Conservation (phyloP, 345 rosid genomes). For the Atalantia buxifolia region DNA sequence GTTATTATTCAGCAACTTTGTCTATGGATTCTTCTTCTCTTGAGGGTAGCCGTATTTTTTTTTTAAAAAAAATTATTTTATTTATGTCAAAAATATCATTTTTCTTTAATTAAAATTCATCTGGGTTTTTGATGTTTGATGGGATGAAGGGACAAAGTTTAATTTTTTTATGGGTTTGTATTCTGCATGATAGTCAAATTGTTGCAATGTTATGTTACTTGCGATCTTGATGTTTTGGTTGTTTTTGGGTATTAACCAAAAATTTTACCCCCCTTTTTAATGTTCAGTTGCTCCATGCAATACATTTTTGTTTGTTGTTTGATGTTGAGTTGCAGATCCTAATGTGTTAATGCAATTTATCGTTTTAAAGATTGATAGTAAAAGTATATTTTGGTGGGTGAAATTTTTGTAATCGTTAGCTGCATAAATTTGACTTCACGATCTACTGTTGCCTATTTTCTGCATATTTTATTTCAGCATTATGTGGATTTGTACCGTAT, state of each 20-base stretch:
- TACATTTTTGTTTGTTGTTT: neutral
- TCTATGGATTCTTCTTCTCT: slow-evolving; percentile 36
- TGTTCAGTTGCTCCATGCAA: neutral
- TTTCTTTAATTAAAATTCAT: neutral
- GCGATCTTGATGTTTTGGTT: slow-evolving; percentile 7
- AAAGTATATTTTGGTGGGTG: slow-evolving; percentile 12
- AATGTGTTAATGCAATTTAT: slow-evolving; percentile 1
- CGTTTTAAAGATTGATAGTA: neutral
- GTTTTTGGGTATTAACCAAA: neutral
- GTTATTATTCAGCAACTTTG: slow-evolving; percentile 11
- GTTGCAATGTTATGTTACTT: neutral
- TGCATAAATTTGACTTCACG: slow-evolving; percentile 15
- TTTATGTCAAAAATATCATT: neutral
- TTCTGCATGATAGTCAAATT: neutral
- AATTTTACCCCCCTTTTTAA: neutral
- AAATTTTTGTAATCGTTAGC: slow-evolving; percentile 20
- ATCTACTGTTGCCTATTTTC: slow-evolving; percentile 5
- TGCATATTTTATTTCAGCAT: slow-evolving; percentile 6
- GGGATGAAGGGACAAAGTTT: slow-evolving; percentile 17
- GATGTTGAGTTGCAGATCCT: slow-evolving; percentile 18
- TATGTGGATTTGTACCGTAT: neutral
- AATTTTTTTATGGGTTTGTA: slow-evolving; percentile 12
- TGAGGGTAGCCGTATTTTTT: slow-evolving; percentile 14
- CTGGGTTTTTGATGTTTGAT: slow-evolving; percentile 4
- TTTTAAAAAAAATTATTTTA: neutral